Evolutionary conservation across 129 eudicot species (phyloP).

Genomic region (Oenanthe sinensis): DNA sequence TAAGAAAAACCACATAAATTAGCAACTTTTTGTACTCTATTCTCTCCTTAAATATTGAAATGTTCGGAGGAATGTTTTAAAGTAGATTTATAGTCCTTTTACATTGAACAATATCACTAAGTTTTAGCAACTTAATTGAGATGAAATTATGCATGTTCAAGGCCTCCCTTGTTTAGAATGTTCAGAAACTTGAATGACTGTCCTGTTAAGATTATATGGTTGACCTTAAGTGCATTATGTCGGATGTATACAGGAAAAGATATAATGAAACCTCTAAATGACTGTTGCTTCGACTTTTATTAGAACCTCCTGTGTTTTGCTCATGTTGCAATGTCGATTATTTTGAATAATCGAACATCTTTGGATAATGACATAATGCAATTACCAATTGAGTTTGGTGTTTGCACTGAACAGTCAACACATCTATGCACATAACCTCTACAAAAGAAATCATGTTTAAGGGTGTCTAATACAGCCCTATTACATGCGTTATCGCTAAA

Average conservation of each 20-base stretch:
- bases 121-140: not conserved
- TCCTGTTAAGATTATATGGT: not conserved
- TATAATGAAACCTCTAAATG: not conserved
- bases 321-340: not conserved
- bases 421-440: not conserved
- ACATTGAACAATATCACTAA: not conserved
- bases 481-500: not conserved
- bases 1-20: not conserved
- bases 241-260: not conserved
- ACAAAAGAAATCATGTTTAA: not conserved
- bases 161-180: not conserved
- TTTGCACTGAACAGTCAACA: not conserved
- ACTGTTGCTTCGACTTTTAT: not conserved
- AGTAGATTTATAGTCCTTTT: not conserved
- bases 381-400: not conserved
- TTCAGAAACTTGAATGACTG: not conserved
- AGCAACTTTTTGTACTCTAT: not conserved
- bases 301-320: not conserved
- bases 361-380: not conserved
- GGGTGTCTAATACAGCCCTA: not conserved
- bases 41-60: not conserved
- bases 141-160: not conserved
- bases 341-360: not conserved
- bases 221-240: not conserved
- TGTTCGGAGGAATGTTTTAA: not conserved